Evolutionary conservation across 208 protist genomes (phyloP).

Genomic region (Trypanosoma cruzi): DNA sequence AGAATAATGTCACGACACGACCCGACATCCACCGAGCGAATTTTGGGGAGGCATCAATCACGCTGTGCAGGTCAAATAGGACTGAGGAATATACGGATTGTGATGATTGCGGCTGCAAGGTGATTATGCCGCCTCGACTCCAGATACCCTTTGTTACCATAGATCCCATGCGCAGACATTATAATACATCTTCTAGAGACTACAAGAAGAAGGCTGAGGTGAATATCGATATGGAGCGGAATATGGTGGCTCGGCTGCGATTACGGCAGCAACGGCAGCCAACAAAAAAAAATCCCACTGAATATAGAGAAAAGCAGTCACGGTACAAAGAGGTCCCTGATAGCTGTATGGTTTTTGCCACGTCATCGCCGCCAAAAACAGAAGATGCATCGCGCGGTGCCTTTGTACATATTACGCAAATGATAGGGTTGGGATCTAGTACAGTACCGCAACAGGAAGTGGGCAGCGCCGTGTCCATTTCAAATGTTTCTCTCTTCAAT

Average conservation of each 20-base stretch:
- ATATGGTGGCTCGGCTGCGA: slow-evolving; percentile 12
- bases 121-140: slow-evolving; percentile 12
- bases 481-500: slow-evolving; percentile 29
- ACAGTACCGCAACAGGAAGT: neutral
- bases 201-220: slow-evolving; percentile 3
- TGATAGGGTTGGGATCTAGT: neutral
- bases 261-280: neutral
- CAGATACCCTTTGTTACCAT: slow-evolving; percentile 19
- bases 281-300: neutral
- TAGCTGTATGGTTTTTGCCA: neutral
- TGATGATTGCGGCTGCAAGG: neutral
- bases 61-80: slow-evolving; percentile 26
- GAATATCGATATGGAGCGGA: slow-evolving; percentile 18
- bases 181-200: neutral
- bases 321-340: neutral
- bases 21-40: slow-evolving; percentile 8
- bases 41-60: slow-evolving; percentile 39
- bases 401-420: neutral
- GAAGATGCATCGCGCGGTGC: neutral
- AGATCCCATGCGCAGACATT: slow-evolving; percentile 9
- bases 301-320: neutral
- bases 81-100: neutral
- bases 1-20: neutral
- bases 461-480: slow-evolving; percentile 22
- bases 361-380: neutral